These are phyloP conservation scores for Naganishia antarctica DNA, from an alignment of 768 basidiomycete genomes.

Conservation along the genomic window DNA sequence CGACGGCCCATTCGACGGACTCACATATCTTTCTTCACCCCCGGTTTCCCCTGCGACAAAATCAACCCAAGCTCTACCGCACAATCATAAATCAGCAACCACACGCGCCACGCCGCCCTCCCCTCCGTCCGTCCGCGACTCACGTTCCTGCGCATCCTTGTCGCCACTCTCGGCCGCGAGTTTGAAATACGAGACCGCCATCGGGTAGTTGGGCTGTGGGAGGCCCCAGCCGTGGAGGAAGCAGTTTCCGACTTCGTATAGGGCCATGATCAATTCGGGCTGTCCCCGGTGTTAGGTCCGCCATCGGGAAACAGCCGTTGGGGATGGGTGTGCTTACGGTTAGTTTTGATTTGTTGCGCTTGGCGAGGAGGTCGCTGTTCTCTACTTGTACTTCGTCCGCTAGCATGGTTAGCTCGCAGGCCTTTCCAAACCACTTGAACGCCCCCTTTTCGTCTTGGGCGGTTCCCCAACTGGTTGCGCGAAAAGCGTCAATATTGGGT, in stretches of 20 bases:
- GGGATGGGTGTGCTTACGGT: slow-evolving; percentile 1
- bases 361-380: slow-evolving; percentile 29
- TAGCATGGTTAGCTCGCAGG: slow-evolving; percentile 39
- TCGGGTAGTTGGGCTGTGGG: slow-evolving; percentile 39
- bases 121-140: slow-evolving; percentile 17
- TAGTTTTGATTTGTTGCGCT: slow-evolving; percentile 14
- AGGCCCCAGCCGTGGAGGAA: slow-evolving; percentile 46
- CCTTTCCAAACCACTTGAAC: slow-evolving; percentile 39
- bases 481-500: no score
- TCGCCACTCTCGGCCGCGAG: slow-evolving; percentile 45
- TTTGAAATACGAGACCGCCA: slow-evolving; percentile 41
- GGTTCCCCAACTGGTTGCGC: slow-evolving; percentile 36
- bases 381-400: slow-evolving; percentile 32
- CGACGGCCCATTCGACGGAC: background rate
- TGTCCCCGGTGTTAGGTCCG: slow-evolving; percentile 9
- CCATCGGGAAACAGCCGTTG: no score
- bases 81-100: background rate
- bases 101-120: no score
- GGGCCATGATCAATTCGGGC: slow-evolving; percentile 42
- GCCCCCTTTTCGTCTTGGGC: slow-evolving; percentile 41
- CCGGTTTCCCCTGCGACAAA: slow-evolving; percentile 41
- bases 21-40: slow-evolving; percentile 48
- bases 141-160: slow-evolving; percentile 46
- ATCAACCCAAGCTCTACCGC: slow-evolving; percentile 44
- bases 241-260: slow-evolving; percentile 47